Evolutionary conservation across 1,284 basidiomycete species (phyloP).

Genomic region (Ceratorhiza oryzae-sativae): DNA sequence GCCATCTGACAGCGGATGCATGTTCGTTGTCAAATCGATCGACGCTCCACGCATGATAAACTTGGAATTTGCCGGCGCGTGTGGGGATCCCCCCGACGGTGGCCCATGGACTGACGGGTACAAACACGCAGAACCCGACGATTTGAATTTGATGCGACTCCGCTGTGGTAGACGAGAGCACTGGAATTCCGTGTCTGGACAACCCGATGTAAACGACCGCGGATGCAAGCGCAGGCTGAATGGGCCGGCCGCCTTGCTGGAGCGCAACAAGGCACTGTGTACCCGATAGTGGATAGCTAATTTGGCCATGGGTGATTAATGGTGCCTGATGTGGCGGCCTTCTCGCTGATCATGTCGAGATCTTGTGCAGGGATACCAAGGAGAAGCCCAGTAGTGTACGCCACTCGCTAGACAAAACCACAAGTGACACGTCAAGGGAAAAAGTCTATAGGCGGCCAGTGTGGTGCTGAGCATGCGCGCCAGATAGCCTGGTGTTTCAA

Average conservation of each 20-base stretch:
- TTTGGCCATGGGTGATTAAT: neutral
- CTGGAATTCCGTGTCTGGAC: neutral
- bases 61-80: slow-evolving; percentile 1
- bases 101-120: too few relatives aligned
- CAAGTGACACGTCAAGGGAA: too few relatives aligned
- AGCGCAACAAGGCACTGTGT: too few relatives aligned
- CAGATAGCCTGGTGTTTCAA: neutral
- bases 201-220: neutral
- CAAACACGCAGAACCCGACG: too few relatives aligned
- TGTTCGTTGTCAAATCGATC: neutral
- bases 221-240: too few relatives aligned
- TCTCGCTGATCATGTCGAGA: slow-evolving; percentile 5
- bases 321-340: neutral
- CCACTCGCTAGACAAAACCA: neutral
- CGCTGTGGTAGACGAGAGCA: neutral
- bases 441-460: too few relatives aligned
- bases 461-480: too few relatives aligned
- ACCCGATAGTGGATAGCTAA: neutral
- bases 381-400: neutral
- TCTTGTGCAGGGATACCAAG: neutral
- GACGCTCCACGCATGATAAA: neutral
- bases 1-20: neutral
- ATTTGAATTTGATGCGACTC: neutral
- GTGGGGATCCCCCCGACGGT: neutral
- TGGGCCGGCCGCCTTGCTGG: too few relatives aligned